Evolutionary conservation across 139 green algal species (phyloP), one percentile per base, ranked within the genome.

Genomic region (Ettlia oleoabundans): DNA sequence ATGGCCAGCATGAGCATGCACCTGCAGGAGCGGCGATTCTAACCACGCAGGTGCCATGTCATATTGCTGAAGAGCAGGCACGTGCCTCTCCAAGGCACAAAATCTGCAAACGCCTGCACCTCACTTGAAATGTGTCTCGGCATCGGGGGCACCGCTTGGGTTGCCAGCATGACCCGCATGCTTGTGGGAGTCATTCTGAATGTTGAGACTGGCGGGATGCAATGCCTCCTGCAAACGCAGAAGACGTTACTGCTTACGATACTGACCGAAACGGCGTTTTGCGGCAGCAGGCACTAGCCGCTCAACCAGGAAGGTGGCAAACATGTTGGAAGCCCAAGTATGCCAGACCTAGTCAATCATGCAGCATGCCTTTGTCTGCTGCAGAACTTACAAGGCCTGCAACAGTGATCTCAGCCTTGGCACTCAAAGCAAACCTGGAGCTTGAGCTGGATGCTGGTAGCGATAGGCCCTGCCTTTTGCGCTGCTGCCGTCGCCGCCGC

Each of bases 81-180:
- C 18, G 18, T n/a, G 15, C 55, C 15, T n/a, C 18, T 5, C 18
- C 47, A 64, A 65, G 3, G 1, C 42, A 4, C 6, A 2, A 10
- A 2, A 7, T 28, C 40, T 4, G 28, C 69, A 38, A 58, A 5
- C 1, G 33, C 1, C 8, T 24, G 5, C n/a, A 22, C 4, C 55
- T 61, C 21, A 85, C 84, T 64, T 84, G 78, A 93, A 93, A 43
- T 93, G 90, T 18, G 90, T 93, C 65, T 93, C 90, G 1, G 89
- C 89, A 68, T 93, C 87, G n/a, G 86, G 65, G 5, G 47, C 85
- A 7, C 90, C 87, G 22, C 22, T 75, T 22, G 90, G 90, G 63
- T 93, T 93, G 40, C 90, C 90, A 19, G 74, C 53, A 76, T 93
- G 90, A 0, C 90, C 90, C 28, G 87, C 89, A 40, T 93, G 90